phyloP scores from a whole-genome alignment of 2,329 filamentous ascomycete species.

The Trichoderma sp. region DNA sequence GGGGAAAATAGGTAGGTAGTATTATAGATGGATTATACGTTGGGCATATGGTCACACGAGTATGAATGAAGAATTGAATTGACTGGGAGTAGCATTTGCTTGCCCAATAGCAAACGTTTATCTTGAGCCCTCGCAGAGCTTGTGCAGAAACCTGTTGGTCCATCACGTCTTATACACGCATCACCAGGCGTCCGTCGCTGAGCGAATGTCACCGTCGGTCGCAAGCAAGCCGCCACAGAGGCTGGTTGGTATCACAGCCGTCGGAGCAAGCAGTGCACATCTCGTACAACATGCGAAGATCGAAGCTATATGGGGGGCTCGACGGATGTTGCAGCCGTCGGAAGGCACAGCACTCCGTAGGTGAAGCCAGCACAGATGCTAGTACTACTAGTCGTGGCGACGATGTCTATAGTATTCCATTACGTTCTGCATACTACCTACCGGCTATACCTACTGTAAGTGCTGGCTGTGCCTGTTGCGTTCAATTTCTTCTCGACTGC shows the following conservation, averaged over 20 bases:
- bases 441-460: background rate
- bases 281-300: background rate
- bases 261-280: background rate
- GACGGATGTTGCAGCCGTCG: conserved; percentile 8
- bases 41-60: background rate
- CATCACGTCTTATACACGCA: background rate
- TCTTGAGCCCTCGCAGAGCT: background rate
- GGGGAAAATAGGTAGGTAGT: background rate
- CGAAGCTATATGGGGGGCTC: background rate
- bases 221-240: background rate
- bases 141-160: background rate
- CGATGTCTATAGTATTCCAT: background rate
- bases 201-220: background rate
- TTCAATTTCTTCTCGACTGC: background rate
- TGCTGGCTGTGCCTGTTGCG: background rate
- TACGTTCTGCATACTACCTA: background rate
- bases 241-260: background rate
- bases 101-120: background rate
- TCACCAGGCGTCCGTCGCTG: background rate
- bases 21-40: background rate
- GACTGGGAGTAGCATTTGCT: background rate
- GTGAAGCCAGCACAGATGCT: background rate
- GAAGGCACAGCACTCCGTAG: background rate
- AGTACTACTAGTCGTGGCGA: no score
- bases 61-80: background rate